Evolutionary conservation across 108 stramenopile genomes (phyloP).

Genomic region (Heterococcus sp.): DNA sequence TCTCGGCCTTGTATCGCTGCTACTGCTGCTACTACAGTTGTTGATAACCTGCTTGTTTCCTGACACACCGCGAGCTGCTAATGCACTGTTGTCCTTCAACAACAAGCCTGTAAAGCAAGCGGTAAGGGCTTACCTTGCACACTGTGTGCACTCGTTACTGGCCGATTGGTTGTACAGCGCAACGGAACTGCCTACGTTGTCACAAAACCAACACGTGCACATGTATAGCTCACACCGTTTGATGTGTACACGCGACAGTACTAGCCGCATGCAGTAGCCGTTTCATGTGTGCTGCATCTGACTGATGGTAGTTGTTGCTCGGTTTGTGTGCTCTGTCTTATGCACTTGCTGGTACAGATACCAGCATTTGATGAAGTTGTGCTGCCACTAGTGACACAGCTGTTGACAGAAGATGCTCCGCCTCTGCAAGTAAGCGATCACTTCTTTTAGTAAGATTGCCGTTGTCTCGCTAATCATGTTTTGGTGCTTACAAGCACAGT

Average conservation of each 20-base stretch:
- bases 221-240: no score
- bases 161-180: background rate
- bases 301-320: no score
- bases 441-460: background rate
- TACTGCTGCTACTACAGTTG: constrained; percentile 81
- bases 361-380: constrained; percentile 75
- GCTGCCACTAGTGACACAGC: constrained; percentile 68
- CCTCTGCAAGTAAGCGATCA: background rate
- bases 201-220: no score
- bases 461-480: no score
- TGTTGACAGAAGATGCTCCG: constrained; percentile 3
- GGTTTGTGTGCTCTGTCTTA: background rate
- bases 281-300: no score
- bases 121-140: background rate
- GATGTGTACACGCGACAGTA: no score
- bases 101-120: constrained; percentile 78
- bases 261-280: no score
- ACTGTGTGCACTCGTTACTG: background rate
- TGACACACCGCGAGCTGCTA: constrained; percentile 76
- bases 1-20: no score
- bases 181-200: no score
- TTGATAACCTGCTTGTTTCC: constrained; percentile 81
- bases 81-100: constrained; percentile 83
- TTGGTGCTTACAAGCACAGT: no score
- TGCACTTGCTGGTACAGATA: constrained; percentile 1